A percentile compares a stretch with the other conserved stretches of the same genome.
Evolutionary conservation across 768 basidiomycete species (phyloP).

Genomic region (Russula emetica): DNA sequence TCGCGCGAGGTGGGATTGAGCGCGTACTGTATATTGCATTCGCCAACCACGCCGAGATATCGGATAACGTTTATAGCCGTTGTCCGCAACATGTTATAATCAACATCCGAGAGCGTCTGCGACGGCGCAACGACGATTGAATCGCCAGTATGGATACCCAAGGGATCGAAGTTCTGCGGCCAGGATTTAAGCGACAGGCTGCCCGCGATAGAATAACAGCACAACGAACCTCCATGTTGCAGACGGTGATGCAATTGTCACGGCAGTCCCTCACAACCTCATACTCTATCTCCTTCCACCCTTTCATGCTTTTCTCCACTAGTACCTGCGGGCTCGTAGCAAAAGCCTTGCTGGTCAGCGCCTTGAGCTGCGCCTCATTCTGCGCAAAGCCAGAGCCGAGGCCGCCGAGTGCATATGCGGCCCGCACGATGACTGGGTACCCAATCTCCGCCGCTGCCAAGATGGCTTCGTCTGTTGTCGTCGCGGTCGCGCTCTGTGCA

Average conservation of each 20-base stretch:
- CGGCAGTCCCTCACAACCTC: slow-evolving; percentile 97
- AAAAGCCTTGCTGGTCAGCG: slow-evolving; percentile 90
- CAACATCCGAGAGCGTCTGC: slow-evolving; percentile 97
- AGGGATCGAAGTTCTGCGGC: slow-evolving; percentile 91
- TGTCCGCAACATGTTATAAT: slow-evolving; percentile 98
- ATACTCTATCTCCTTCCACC: slow-evolving; percentile 99
- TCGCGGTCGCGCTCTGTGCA: slow-evolving; percentile 84
- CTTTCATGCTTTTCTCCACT: slow-evolving; percentile 99
- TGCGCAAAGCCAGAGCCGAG: slow-evolving; percentile 96
- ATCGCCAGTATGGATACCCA: slow-evolving; percentile 98
- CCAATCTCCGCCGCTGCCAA: slow-evolving; percentile 80
- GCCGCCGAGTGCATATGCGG: slow-evolving; percentile 95
- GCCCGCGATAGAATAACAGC: slow-evolving; percentile 11
- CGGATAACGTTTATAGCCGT: slow-evolving; percentile 98
- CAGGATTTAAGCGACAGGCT: slow-evolving; percentile 1
- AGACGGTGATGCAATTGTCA: slow-evolving; percentile 98
- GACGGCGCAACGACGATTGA: slow-evolving; percentile 98
- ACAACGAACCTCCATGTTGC: slow-evolving; percentile 94
- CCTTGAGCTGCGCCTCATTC: slow-evolving; percentile 81
- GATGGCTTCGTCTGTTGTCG: slow-evolving; percentile 78
- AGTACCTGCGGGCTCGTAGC: slow-evolving; percentile 97
- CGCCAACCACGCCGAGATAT: slow-evolving; percentile 96
- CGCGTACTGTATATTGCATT: slow-evolving; percentile 99
- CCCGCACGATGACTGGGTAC: slow-evolving; percentile 94
- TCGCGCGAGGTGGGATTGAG: slow-evolving; percentile 92